Percentiles rank a stretch among this genome's conserved stretches.
Evolutionary conservation across 768 basidiomycete genomes (phyloP).

Genomic region (Tulasnella sp.): DNA sequence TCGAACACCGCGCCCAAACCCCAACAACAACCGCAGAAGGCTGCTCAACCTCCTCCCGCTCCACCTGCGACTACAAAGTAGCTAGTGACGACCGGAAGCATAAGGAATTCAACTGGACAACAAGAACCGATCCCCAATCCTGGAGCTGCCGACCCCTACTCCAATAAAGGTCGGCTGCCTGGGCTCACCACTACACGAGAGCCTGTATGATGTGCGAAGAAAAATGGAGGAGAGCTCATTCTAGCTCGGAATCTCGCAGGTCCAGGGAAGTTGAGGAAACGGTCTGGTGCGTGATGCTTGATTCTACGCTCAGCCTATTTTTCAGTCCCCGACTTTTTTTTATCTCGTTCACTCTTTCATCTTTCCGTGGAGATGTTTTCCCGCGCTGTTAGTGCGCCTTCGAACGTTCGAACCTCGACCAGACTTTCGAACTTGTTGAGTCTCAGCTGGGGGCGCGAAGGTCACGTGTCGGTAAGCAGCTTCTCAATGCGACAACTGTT

Average conservation of each 20-base stretch:
- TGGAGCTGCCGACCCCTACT: slow-evolving; percentile 10
- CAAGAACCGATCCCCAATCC: not conserved
- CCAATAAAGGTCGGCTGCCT: not conserved
- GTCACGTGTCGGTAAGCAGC: too few relatives aligned
- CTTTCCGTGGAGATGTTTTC: not conserved
- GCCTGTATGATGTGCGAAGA: slow-evolving; percentile 6
- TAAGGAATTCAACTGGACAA: too few relatives aligned
- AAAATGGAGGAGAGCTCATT: slow-evolving; percentile 22
- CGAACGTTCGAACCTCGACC: slow-evolving; percentile 62
- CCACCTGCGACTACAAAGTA: too few relatives aligned
- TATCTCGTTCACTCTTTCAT: too few relatives aligned
- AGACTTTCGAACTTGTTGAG: slow-evolving; percentile 63
- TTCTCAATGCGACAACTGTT: too few relatives aligned
- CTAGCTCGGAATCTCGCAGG: slow-evolving; percentile 21
- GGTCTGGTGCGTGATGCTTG: slow-evolving; percentile 8
- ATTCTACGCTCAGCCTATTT: not conserved
- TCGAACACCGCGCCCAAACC: too few relatives aligned
- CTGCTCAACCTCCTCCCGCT: too few relatives aligned
- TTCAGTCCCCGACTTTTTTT: not conserved
- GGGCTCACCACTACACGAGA: not conserved
- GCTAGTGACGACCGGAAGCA: too few relatives aligned
- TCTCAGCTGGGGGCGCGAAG: too few relatives aligned
- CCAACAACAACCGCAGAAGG: too few relatives aligned
- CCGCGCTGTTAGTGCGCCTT: slow-evolving; percentile 54
- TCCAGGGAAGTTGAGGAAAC: slow-evolving; percentile 16